A percentile compares a stretch with the other conserved stretches of the same genome.
These are phyloP conservation scores for Tephrocybe sp. DNA, from an alignment of 768 basidiomycete species.

Conservation along the genomic window DNA sequence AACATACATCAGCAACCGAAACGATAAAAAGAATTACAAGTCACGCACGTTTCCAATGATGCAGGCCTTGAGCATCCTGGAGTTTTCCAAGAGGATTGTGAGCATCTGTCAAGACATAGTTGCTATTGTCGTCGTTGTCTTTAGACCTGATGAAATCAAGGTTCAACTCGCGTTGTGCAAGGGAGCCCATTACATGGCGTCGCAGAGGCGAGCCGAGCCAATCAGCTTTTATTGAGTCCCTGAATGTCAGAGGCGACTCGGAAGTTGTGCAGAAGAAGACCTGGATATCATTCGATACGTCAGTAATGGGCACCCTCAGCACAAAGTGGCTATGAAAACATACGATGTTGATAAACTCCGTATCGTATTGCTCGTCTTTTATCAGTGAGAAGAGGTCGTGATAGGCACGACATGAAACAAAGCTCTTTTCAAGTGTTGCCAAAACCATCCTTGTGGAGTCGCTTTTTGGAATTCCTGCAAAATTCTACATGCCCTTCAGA, in stretches of 20 bases:
- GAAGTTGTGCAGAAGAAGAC: constrained; percentile 81
- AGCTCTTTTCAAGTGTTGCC: constrained; percentile 67
- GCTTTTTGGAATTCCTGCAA: constrained; percentile 71
- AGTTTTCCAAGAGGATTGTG: constrained; percentile 63
- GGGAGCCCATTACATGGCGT: constrained; percentile 50
- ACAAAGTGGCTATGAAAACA: constrained; percentile 18
- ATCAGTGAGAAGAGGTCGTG: constrained; percentile 60
- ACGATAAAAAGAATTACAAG: neutral
- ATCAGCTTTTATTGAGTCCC: constrained; percentile 51
- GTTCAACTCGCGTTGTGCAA: constrained; percentile 56
- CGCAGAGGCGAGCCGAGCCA: constrained; percentile 72
- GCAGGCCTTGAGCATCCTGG: constrained; percentile 62
- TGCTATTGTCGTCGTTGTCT: constrained; percentile 35
- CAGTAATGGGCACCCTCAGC: neutral
- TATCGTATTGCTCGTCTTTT: constrained; percentile 44
- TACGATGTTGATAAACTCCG: constrained; percentile 76
- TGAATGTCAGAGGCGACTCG: constrained; percentile 54
- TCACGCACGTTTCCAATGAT: constrained; percentile 75
- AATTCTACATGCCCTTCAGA: constrained; percentile 55
- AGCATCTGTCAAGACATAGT: constrained; percentile 61
- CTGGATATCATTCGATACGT: constrained; percentile 34
- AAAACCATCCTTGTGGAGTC: constrained; percentile 65
- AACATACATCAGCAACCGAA: constrained; percentile 5
- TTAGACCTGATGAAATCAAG: constrained; percentile 38
- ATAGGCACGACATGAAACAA: constrained; percentile 80